These are phyloP conservation scores for Cercospora zeae-maydis DNA, from an alignment of 2,329 filamentous ascomycete genomes.

Conservation along the genomic window DNA sequence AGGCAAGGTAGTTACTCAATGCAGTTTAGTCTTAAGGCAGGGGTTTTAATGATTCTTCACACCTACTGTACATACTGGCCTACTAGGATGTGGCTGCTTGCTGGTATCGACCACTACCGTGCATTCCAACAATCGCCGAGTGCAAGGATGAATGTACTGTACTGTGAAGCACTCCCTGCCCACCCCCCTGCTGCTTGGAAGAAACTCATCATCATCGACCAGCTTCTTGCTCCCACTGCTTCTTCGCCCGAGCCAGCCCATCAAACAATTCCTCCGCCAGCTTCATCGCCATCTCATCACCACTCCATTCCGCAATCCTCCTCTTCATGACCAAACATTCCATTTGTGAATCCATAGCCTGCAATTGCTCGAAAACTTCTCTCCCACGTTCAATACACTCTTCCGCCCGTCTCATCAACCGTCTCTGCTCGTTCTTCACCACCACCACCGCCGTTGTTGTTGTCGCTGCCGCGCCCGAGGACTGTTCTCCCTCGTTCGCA, in stretches of 20 bases:
- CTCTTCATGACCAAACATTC: slow-evolving; percentile 81
- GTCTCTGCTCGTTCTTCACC: slow-evolving; percentile 18
- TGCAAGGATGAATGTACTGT: no score
- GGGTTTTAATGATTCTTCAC: no score
- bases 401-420: slow-evolving; percentile 29
- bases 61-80: no score
- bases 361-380: slow-evolving; percentile 61
- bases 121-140: no score
- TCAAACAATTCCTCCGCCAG: slow-evolving; percentile 27
- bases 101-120: no score
- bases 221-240: neutral
- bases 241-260: neutral
- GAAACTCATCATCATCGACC: neutral
- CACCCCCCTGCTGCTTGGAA: no score
- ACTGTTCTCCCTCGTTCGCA: neutral
- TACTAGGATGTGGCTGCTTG: no score
- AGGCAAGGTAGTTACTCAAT: no score
- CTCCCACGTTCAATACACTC: slow-evolving; percentile 31
- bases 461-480: slow-evolving; percentile 21
- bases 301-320: slow-evolving; percentile 66
- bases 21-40: no score
- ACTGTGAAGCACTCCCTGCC: no score
- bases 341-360: slow-evolving; percentile 67
- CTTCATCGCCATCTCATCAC: slow-evolving; percentile 47
- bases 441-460: no score